Conservation (phyloP, 169 alveolate species). For the Besnoitia besnoiti region DNA sequence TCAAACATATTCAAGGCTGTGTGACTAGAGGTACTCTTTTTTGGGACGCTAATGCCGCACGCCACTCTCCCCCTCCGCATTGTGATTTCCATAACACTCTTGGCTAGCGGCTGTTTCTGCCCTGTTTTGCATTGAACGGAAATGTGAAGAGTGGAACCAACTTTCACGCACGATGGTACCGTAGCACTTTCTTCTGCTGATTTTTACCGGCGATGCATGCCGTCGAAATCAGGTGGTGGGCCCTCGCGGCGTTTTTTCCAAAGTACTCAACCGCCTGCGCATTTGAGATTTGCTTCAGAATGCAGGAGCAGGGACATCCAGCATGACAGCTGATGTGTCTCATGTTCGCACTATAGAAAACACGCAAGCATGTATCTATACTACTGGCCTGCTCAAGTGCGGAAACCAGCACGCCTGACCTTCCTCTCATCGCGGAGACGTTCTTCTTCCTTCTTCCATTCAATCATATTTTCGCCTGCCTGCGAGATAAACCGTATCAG, state of each 20-base stretch:
- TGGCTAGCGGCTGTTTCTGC: too few relatives aligned
- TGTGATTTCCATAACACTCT: too few relatives aligned
- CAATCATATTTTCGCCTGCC: neutral
- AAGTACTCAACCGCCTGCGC: neutral
- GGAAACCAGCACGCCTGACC: neutral
- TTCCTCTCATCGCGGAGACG: neutral
- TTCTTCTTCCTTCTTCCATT: neutral
- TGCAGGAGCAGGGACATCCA: neutral
- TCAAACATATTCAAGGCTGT: neutral
- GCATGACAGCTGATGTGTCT: neutral
- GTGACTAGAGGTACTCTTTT: neutral
- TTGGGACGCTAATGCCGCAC: too few relatives aligned
- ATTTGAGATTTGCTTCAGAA: neutral
- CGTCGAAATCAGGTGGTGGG: slow-evolving; percentile 30
- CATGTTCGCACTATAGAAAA: neutral
- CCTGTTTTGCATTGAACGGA: too few relatives aligned
- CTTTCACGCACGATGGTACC: too few relatives aligned
- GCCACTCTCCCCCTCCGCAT: too few relatives aligned
- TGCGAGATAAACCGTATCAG: neutral
- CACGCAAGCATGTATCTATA: neutral
- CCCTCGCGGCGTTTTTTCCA: neutral
- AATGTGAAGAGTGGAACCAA: too few relatives aligned
- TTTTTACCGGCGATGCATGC: slow-evolving; percentile 13
- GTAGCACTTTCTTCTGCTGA: too few relatives aligned
- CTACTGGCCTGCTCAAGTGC: neutral